These are phyloP conservation scores for Pseudoscleropodium purum DNA, from an alignment of 225 moss, liverwort and hornwort species.

Conservation along the genomic window DNA sequence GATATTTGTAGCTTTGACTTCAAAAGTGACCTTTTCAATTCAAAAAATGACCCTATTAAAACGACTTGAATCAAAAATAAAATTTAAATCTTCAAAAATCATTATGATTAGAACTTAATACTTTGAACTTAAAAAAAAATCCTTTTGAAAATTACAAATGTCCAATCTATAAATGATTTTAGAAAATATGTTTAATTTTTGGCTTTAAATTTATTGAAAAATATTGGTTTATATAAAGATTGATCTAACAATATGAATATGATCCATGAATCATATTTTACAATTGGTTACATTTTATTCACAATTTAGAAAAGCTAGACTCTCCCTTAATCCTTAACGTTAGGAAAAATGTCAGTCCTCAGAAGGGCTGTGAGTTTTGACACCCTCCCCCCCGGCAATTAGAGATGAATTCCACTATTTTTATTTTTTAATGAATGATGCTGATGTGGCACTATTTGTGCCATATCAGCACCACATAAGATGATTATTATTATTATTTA, in stretches of 20 bases:
- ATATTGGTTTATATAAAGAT: background rate
- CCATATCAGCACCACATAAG: no score
- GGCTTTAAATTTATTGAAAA: background rate
- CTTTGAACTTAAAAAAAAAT: no score
- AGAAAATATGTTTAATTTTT: background rate
- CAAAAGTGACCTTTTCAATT: background rate
- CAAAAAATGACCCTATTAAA: background rate
- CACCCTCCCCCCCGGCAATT: no score
- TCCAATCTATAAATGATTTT: background rate
- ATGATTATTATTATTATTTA: no score
- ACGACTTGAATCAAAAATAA: background rate
- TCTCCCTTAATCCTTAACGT: no score
- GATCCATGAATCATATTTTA: background rate
- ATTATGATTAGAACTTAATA: background rate
- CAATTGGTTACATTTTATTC: background rate
- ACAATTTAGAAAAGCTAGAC: background rate
- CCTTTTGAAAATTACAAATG: background rate
- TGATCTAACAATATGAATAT: background rate
- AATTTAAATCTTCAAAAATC: background rate
- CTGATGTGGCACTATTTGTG: no score
- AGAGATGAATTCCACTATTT: no score
- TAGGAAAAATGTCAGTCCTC: no score
- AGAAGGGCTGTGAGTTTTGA: no score
- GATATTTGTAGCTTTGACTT: rapidly evolving
- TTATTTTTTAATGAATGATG: no score